phyloP scores from a whole-genome alignment of 208 protist genomes.

The Crithidia acanthocephali region DNA sequence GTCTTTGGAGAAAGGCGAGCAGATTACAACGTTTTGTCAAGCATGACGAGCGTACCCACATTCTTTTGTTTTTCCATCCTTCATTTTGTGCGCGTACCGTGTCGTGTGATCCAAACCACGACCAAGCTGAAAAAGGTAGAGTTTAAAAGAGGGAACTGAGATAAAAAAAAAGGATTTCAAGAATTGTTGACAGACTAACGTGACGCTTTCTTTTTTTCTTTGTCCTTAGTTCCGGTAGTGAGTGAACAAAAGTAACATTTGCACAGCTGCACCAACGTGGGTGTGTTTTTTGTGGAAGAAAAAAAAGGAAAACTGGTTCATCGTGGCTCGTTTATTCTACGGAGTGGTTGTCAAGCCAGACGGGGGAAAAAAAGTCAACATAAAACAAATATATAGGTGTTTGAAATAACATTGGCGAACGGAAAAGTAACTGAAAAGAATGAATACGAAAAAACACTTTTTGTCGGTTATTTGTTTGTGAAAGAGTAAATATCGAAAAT shows the following conservation, averaged over 20 bases:
- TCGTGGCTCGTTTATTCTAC: neutral
- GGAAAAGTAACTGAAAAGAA: neutral
- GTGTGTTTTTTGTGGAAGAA: neutral
- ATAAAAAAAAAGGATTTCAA: constrained; percentile 6
- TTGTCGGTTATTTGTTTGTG: too few species aligned
- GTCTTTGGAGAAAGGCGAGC: neutral
- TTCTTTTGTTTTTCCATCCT: neutral
- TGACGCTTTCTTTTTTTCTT: neutral
- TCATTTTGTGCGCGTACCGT: neutral
- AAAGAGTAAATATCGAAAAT: too few species aligned
- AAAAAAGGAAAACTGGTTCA: neutral
- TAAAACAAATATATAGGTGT: neutral
- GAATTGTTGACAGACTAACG: neutral
- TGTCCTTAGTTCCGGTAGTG: neutral
- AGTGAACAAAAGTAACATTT: neutral
- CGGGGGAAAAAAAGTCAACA: constrained; percentile 4
- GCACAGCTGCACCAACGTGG: neutral
- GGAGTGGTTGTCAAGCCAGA: neutral
- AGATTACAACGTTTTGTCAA: neutral
- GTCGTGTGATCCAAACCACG: constrained; percentile 2
- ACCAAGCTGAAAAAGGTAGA: constrained; percentile 11
- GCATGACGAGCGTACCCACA: neutral
- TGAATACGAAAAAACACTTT: neutral
- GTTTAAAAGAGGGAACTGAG: constrained; percentile 3
- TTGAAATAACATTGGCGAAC: neutral